phyloP scores from a whole-genome alignment of 2,329 filamentous ascomycete genomes.

The Aplosporella prunicola region DNA sequence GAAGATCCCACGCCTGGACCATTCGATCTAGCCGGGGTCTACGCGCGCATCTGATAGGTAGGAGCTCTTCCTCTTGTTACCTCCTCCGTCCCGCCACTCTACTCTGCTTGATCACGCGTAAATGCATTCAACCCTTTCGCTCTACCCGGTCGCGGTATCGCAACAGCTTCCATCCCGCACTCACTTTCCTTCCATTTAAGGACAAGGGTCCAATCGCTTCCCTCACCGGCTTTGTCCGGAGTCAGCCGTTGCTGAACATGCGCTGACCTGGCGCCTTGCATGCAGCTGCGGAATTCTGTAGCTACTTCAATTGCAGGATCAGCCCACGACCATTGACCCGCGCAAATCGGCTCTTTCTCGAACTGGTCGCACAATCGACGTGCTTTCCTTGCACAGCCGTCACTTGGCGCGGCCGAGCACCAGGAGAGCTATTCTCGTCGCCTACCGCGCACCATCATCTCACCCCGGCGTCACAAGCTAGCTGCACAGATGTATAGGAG shows the following conservation, averaged over 20 bases:
- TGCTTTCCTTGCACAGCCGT: constrained; percentile 5
- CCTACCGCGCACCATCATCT: constrained; percentile 2
- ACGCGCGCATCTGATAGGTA: constrained; percentile 10
- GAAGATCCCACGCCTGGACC: constrained; percentile 8
- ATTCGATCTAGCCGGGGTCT: constrained; percentile 9
- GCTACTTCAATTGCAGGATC: constrained; percentile 7
- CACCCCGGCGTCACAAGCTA: constrained; percentile 2
- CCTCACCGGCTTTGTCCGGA: constrained; percentile 5
- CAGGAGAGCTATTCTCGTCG: constrained; percentile 6
- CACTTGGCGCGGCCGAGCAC: background rate
- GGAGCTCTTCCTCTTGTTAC: constrained; percentile 1
- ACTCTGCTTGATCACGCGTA: constrained; percentile 9
- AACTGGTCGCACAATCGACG: constrained; percentile 7
- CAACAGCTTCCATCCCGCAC: constrained; percentile 2
- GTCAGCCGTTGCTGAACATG: constrained; percentile 9
- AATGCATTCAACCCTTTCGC: constrained; percentile 3
- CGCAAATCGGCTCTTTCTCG: constrained; percentile 10
- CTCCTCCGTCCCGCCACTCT: constrained; percentile 10
- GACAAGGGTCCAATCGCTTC: no score
- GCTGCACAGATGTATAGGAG: constrained; percentile 1
- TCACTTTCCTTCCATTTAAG: background rate
- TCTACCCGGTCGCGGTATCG: constrained; percentile 8
- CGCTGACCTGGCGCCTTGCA: constrained; percentile 8
- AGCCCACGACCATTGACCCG: constrained; percentile 3
- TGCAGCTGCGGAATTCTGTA: constrained; percentile 8